These are phyloP conservation scores for Ceratobasidium sp. DNA, from an alignment of 1,284 basidiomycete species.

Conservation along the genomic window DNA sequence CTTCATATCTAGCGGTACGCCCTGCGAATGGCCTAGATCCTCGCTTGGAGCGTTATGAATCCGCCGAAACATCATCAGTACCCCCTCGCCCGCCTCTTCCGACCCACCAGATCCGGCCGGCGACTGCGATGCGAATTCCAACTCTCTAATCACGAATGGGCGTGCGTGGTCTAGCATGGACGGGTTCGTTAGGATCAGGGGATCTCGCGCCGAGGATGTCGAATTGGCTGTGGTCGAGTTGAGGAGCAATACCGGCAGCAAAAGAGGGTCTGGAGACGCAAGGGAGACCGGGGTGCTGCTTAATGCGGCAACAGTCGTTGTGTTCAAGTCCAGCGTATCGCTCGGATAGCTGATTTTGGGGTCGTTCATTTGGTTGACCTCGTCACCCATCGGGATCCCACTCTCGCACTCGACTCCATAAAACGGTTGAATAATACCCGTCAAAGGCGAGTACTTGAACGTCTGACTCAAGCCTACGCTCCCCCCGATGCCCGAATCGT, in stretches of 20 bases:
- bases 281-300: not conserved
- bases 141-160: not conserved
- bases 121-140: not conserved
- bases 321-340: not conserved
- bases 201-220: not conserved
- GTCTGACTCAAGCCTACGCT: not conserved
- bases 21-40: not conserved
- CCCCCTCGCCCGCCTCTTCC: not conserved
- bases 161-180: too few relatives aligned
- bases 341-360: not conserved
- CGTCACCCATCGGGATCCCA: not conserved
- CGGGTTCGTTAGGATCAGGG: not conserved
- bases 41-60: not conserved
- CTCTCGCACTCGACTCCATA: constrained; percentile 2
- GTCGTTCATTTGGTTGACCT: not conserved
- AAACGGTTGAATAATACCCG: constrained; percentile 6
- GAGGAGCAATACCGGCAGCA: not conserved
- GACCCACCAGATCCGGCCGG: not conserved
- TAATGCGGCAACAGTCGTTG: not conserved
- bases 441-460: constrained; percentile 15
- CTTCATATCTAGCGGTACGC: not conserved
- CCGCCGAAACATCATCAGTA: not conserved
- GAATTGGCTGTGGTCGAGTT: not conserved
- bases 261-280: not conserved
- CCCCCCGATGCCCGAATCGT: not conserved